Evolutionary conservation across 495 filamentous ascomycete species (phyloP), one percentile per base, ranked within the genome.

Genomic region (Aspergillus ostianus): DNA sequence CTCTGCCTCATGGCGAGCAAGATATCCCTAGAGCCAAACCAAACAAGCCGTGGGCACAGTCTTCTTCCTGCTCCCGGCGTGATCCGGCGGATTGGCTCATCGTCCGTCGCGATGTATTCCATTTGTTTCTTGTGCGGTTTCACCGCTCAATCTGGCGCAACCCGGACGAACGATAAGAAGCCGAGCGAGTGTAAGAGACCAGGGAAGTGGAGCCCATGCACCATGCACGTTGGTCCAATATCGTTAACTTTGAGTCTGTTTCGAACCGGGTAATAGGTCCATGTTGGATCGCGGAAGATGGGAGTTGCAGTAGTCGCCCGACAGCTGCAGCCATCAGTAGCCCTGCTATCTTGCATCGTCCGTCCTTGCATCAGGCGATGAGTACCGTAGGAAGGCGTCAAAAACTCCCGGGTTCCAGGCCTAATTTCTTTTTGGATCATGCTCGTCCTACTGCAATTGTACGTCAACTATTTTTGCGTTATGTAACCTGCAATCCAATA

Each of bases 311-410:
- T 61, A 64, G 61, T 59, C 51, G 61, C 47, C 61, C 54, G 59
- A 58, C 58, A 64, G 59, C 59, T 59, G 61, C 54, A 66, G 60
- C 52, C 60, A 41, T 18, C 47, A 47, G 60, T 61, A 68, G 60
- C 62, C 63, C 50, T 68, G 61, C 64, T 64, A 66, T 69, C 61
- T 58, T 69, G 67, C 67, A 63, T 69, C 56, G 27, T 62, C 64
- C 61, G 27, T 62, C 67, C 61, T 66, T 69, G 57, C 63, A 62
- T 65, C 17, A 47, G 45, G n/a, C 60, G 56, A 54, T 53, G 46
- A 20, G 29, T n/a, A n/a, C n/a, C n/a, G n/a, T 23, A 32, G 23
- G 20, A 41, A 36, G 46, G 18, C 46, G 36, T 46, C 23, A 44
- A 51, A 50, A 58, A 44, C 52, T 65, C 58, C 63, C 60, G 60